Evolutionary conservation across 2,329 filamentous ascomycete species (phyloP), one percentile per base, ranked within the genome.

Genomic region (Fusarium siculi): DNA sequence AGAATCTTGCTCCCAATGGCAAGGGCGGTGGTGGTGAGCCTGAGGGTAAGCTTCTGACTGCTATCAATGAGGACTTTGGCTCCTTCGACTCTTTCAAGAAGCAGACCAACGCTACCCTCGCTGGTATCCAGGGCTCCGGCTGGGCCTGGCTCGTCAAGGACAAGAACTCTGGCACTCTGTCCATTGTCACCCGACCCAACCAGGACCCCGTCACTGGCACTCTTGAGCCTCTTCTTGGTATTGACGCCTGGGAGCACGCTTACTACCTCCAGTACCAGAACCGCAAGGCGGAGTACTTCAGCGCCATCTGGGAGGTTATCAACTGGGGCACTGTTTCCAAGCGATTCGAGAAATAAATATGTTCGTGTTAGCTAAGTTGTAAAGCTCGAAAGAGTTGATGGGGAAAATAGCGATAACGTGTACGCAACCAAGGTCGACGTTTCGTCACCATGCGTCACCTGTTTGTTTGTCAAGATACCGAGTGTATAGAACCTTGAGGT

Each of bases 181-280:
- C 85, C 71, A 87, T 94, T 75, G 89, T 90, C 77, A 93, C 93
- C 57, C 84, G 94, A 87, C 86, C 93, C 84, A 97, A 97, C 87
- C 94, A 97, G 86, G 94, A 97, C 82, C 93, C 95, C 32, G 93
- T 98, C 36, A 89, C 94, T 19, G 95, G 95, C 55, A 93, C 93
- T 81, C 94, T 93, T 81, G 88, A 91, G 79, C 95, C 95, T 42
- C 87, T 98, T 54, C 85, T 98, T 52, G 95, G 95, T 64, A 92
- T 98, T 79, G 95, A 98, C 85, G 95, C 95, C 61, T 97, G 95
- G 95, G 95, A 97, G 88, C 95, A 97, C 85, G 95, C 95, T 58
- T 97, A 97, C 87, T 97, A 97, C 85, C 88, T 97, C 71, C 94
- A 97, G 87, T 97, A 97, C 86, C 90, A 97, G 90, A 97, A 97